These are phyloP conservation scores for Kwoniella heveanensis DNA, from an alignment of 768 basidiomycete genomes.

Conservation along the genomic window DNA sequence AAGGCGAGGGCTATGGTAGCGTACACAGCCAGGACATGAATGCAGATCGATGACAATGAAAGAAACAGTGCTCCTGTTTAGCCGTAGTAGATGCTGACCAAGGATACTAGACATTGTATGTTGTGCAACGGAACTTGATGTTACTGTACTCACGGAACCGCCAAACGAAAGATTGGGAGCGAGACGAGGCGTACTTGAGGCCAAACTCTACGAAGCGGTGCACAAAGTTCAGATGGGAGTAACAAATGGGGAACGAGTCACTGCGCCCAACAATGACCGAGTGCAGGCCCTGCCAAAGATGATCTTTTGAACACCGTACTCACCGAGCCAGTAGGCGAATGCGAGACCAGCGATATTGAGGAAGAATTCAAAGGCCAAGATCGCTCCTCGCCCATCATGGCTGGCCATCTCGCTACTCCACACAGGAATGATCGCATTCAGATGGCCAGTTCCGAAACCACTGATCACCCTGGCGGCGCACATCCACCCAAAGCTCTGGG, in stretches of 20 bases:
- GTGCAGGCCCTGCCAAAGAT: no score
- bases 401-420: conserved; percentile 39
- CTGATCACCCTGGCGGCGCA: conserved; percentile 36
- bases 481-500: conserved; percentile 39
- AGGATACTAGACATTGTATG: no score
- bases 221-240: no score
- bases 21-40: conserved; percentile 1
- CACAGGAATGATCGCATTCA: conserved; percentile 49
- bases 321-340: conserved; percentile 40
- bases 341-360: conserved; percentile 32
- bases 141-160: conserved; percentile 24
- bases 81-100: no score
- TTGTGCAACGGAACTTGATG: background rate
- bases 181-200: conserved; percentile 18
- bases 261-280: no score
- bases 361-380: conserved; percentile 40
- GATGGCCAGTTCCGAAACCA: conserved; percentile 32
- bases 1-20: conserved; percentile 32
- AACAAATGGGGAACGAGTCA: no score
- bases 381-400: conserved; percentile 36
- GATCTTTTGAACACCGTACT: background rate
- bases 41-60: no score
- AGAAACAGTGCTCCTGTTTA: no score
- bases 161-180: conserved; percentile 28
- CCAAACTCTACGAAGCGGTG: conserved; percentile 22